Percentiles rank a stretch among this genome's conserved stretches.
Conservation (phyloP, 1,139 yeast genomes). For the Blastobotrys indianensis region DNA sequence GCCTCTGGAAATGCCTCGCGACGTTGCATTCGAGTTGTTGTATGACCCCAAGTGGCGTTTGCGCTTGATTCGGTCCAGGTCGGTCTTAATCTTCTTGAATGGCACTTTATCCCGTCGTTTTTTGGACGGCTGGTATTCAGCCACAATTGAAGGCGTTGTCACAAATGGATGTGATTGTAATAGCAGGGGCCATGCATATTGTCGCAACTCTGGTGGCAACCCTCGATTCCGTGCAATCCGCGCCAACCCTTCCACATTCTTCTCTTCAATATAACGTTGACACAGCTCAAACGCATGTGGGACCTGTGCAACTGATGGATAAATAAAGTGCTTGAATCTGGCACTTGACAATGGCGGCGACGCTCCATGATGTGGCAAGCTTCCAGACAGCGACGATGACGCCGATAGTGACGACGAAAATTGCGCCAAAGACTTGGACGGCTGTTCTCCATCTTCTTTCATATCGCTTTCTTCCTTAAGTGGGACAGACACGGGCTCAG, state of each 20-base stretch:
- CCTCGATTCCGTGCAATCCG: slow-evolving; percentile 78
- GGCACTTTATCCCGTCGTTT: no score
- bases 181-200: slow-evolving; percentile 78
- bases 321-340: slow-evolving; percentile 34
- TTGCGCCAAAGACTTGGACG: slow-evolving; percentile 20
- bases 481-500: no score
- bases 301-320: slow-evolving; percentile 34
- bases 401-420: slow-evolving; percentile 27
- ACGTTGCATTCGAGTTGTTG: slow-evolving; percentile 34
- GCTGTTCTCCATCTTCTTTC: slow-evolving; percentile 2
- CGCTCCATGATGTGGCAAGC: slow-evolving; percentile 13
- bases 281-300: slow-evolving; percentile 33
- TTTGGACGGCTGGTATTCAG: slow-evolving; percentile 38
- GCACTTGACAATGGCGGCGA: slow-evolving; percentile 28
- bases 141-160: slow-evolving; percentile 59
- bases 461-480: not conserved
- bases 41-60: slow-evolving; percentile 14
- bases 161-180: slow-evolving; percentile 83
- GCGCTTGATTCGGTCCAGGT: not conserved
- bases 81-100: no score
- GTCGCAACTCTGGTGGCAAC: slow-evolving; percentile 75
- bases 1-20: slow-evolving; percentile 25
- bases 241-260: slow-evolving; percentile 66
- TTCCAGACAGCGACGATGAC: slow-evolving; percentile 21
- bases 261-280: slow-evolving; percentile 41